Evolutionary conservation across 192 early-diverging fungal species (phyloP), one percentile per base, ranked within the genome.

Genomic region (Coemansia sp.): DNA sequence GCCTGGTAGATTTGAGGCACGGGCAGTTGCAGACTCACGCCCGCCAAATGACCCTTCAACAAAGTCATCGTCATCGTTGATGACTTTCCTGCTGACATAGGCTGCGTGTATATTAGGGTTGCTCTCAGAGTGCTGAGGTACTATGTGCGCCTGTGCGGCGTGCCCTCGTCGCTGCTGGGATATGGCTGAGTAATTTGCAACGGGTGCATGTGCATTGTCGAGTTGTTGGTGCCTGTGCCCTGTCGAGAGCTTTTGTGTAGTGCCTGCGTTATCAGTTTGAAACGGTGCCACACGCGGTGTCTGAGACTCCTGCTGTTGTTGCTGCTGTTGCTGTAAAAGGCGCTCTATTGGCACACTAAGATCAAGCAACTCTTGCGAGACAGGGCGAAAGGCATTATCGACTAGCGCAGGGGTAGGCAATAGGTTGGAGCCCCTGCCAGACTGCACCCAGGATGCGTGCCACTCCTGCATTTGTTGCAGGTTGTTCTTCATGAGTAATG

Each of bases 401-500:
- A n/a, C 22, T 14, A 9, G 49, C 25, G 54, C 22, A 18, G 47
- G 28, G 8, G 63, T 54, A 24, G 63, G 62, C 12, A 69, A 10
- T 25, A 48, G 41, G 5, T 16, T 31, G 14, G 55, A 14, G 47
- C 28, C 66, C 30, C 56, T 59, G 54, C 76, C 76, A 18, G 65
- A 49, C 31, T 53, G 69, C 32, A 65, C 66, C 76, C 76, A 78
- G 56, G 26, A 49, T 18, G 56, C 66, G 28, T 78, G 54, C 69
- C 69, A 78, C 26, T 30, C 23, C 30, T 65, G 67, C 63, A 69
- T 73, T 58, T 72, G 32, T 3, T 57, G 30, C 22, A 60, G 50
- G 53, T 78, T 78, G 56, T 68, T 50, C 34, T 78, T 78, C 76
- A 78, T 78, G 21, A 44, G 12, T 16, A 34, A 26, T 41, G 14